phyloP scores from a whole-genome alignment of 2,329 filamentous ascomycete genomes.

The Colletotrichum sp. region DNA sequence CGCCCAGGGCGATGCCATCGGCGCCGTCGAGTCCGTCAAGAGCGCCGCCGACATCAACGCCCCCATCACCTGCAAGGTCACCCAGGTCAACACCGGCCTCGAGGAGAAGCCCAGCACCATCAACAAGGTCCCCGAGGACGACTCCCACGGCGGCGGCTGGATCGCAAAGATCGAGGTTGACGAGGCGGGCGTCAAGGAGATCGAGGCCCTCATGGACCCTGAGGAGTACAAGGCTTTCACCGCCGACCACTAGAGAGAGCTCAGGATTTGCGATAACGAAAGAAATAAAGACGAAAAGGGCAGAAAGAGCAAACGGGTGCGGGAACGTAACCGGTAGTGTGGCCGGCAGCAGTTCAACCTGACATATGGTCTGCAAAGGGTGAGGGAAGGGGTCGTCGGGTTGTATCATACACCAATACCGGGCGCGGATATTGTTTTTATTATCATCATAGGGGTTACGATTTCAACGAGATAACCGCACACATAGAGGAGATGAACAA shows the following conservation, averaged over 20 bases:
- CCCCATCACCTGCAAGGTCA: constrained; percentile 79
- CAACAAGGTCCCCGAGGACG: constrained; percentile 88
- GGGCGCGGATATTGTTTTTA: neutral
- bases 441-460: neutral
- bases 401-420: constrained; percentile 13
- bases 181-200: constrained; percentile 68
- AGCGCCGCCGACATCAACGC: constrained; percentile 97
- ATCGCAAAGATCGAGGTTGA: constrained; percentile 85
- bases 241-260: constrained; percentile 40
- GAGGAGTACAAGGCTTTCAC: constrained; percentile 81
- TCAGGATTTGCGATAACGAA: neutral
- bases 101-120: constrained; percentile 87
- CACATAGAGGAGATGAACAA: constrained; percentile 6
- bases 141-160: constrained; percentile 81
- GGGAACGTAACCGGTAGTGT: neutral
- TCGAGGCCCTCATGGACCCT: constrained; percentile 78
- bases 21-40: constrained; percentile 98
- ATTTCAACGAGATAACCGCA: constrained; percentile 16
- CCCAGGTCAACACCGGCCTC: constrained; percentile 74
- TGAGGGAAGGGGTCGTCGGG: neutral
- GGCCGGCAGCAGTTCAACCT: constrained; percentile 22
- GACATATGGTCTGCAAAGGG: constrained; percentile 7
- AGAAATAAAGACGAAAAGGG: neutral
- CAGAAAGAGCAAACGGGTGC: neutral
- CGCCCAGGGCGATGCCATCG: constrained; percentile 80